Base-by-base conservation (phyloP, 2,329 filamentous ascomycete species). In the Hymenoscyphus albidus region DNA sequence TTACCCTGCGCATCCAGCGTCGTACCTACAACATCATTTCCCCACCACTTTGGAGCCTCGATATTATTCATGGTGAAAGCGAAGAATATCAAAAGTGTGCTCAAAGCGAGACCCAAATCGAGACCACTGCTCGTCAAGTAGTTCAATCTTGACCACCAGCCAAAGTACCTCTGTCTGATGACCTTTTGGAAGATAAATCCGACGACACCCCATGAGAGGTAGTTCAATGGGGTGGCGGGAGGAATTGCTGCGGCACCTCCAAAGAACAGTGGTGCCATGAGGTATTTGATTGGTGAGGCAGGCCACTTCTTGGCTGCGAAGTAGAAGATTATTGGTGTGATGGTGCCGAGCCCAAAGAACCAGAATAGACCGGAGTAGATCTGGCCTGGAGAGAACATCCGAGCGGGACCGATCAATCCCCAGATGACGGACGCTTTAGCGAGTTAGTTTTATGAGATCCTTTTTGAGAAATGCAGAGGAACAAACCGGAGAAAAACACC, bases 91-190 rank as follows among this genome's bases (percentile, higher is more conserved):
- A 92, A 76, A 32, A 92, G 82, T 0, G 88, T 90, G 39, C 82
- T 83, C n/a, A 92, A 74, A 10, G 87, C 85, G 7, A 92, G 80
- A 12, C 89, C 89, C 61, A 85, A 84, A 75, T 92, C 89, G 32
- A 92, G 78, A 0, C 86, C 89, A 0, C 88, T 88, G 31, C 88
- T 90, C 0, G 88, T 86, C 72, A 92, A 82, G 74, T 92, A 92
- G 78, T 92, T 92, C 78, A 90, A 91, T 75, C 88, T 85, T 75
- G 89, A 79, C 89, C 89, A 92, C 89, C 89, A 92, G 44, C 86
- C 88, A 5, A 82, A 84, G 76, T 84, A 89, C 68, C 83, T 82
- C 65, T 86, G 80, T 73, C 85, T 84, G 73, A 92, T 84, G 68
- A 81, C 85, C 71, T 83, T 88, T 77, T 91, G 90, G 79, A 92